Conservation (phyloP, 2,329 filamentous ascomycete genomes). For the Cytospora chrysosperma region DNA sequence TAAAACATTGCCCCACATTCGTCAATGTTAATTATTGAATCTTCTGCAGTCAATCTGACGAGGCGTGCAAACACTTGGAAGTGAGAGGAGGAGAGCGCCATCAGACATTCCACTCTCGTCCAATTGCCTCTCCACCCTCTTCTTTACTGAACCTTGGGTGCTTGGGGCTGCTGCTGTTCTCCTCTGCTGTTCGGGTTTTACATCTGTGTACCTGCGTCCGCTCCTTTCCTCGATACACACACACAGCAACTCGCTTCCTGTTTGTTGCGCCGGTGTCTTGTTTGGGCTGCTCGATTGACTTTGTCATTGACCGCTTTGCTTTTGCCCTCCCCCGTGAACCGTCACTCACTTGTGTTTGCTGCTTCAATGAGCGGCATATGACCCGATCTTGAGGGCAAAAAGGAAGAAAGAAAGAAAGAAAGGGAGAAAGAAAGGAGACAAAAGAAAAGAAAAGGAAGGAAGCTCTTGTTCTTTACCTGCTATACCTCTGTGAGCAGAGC, state of each 20-base stretch:
- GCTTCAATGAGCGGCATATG: not conserved
- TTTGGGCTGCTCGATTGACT: not conserved
- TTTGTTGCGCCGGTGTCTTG: not conserved
- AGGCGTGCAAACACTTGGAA: not conserved
- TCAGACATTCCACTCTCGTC: not conserved
- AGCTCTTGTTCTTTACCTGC: not conserved
- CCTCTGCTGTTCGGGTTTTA: not conserved
- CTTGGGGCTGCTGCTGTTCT: not conserved
- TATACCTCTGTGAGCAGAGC: not conserved
- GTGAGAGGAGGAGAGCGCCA: too few relatives aligned
- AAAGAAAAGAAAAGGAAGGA: not conserved
- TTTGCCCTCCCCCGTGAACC: not conserved
- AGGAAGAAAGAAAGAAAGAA: not conserved
- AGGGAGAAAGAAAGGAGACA: too few relatives aligned
- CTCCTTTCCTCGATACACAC: not conserved
- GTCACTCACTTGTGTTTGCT: not conserved
- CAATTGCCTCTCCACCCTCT: not conserved
- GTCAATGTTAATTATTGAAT: not conserved
- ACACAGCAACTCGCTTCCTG: not conserved
- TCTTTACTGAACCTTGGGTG: not conserved
- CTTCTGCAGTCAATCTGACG: not conserved
- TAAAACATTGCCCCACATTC: not conserved
- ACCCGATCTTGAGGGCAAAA: too few relatives aligned
- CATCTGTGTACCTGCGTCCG: not conserved
- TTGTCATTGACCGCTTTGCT: not conserved